Evolutionary conservation across 2,329 filamentous ascomycete species (phyloP).

Genomic region (Claviceps sp.): DNA sequence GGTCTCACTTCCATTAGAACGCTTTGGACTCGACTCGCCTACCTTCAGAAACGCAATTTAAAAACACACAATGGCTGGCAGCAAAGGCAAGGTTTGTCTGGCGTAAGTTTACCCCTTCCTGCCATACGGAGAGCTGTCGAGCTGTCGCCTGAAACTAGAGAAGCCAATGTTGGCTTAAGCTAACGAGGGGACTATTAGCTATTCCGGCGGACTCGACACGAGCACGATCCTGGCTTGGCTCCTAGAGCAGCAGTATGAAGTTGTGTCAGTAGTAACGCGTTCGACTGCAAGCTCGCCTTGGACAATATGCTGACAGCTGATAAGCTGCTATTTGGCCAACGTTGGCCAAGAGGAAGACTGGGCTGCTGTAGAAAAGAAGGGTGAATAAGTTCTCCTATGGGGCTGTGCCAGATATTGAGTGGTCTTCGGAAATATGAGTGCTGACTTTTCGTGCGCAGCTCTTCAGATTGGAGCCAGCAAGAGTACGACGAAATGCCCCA

Average conservation of each 20-base stretch:
- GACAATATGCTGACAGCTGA: constrained; percentile 14
- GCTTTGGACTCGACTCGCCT: not conserved
- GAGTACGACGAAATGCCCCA: not conserved
- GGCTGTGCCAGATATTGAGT: constrained; percentile 10
- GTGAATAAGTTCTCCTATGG: constrained; percentile 20
- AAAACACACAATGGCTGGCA: not conserved
- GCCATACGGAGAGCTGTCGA: not conserved
- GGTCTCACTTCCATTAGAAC: not conserved
- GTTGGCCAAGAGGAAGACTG: constrained; percentile 57
- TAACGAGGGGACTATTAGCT: not conserved
- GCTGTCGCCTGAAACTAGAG: not conserved
- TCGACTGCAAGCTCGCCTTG: constrained; percentile 37
- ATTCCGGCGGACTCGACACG: constrained; percentile 24
- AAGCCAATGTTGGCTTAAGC: not conserved
- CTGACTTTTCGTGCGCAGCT: not conserved
- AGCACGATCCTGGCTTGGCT: constrained; percentile 29
- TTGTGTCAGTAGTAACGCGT: constrained; percentile 6
- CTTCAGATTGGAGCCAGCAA: not conserved
- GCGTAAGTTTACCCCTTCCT: not conserved
- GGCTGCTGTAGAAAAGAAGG: constrained; percentile 56
- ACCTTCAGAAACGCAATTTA: no score
- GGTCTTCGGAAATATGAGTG: not conserved
- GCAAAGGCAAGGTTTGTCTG: constrained; percentile 1
- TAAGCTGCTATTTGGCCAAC: constrained; percentile 3
- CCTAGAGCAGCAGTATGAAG: constrained; percentile 16